Evolutionary conservation across 1,139 yeast species (phyloP).

Genomic region (Protomyces macrosporus): DNA sequence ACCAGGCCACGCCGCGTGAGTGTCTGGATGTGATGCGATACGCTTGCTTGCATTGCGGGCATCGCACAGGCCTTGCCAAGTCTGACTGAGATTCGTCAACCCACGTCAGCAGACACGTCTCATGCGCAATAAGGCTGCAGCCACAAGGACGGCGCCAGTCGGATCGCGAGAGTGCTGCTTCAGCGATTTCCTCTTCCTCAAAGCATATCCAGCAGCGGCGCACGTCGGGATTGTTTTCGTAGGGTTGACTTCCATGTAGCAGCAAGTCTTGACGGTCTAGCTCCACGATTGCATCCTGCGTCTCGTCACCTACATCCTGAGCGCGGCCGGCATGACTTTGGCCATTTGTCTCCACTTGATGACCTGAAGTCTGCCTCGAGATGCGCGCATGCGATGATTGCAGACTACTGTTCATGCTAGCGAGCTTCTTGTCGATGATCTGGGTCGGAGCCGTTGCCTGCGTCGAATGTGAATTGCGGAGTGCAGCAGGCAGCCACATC

Average conservation of each 20-base stretch:
- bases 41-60: conserved; percentile 27
- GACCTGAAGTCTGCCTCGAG: too few species aligned
- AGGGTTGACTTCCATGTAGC: background rate
- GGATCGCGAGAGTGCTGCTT: background rate
- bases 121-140: conserved; percentile 46
- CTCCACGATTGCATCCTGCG: background rate
- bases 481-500: too few species aligned
- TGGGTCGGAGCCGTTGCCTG: too few species aligned
- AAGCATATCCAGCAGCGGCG: conserved; percentile 27
- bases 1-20: conserved; percentile 15
- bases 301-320: too few species aligned
- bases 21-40: conserved; percentile 6
- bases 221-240: background rate
- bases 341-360: too few species aligned
- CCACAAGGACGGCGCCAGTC: conserved; percentile 43
- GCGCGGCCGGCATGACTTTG: too few species aligned
- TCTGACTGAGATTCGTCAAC: conserved; percentile 31
- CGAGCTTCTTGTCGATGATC: too few species aligned
- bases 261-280: background rate
- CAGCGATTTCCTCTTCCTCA: conserved; percentile 17
- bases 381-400: too few species aligned
- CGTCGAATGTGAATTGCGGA: too few species aligned
- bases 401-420: too few species aligned
- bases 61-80: conserved; percentile 11
- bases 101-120: conserved; percentile 44